Percentiles rank a stretch among this genome's conserved stretches.
Evolutionary conservation across 2,329 filamentous ascomycete species (phyloP).

Genomic region (Diplodia intermedia): DNA sequence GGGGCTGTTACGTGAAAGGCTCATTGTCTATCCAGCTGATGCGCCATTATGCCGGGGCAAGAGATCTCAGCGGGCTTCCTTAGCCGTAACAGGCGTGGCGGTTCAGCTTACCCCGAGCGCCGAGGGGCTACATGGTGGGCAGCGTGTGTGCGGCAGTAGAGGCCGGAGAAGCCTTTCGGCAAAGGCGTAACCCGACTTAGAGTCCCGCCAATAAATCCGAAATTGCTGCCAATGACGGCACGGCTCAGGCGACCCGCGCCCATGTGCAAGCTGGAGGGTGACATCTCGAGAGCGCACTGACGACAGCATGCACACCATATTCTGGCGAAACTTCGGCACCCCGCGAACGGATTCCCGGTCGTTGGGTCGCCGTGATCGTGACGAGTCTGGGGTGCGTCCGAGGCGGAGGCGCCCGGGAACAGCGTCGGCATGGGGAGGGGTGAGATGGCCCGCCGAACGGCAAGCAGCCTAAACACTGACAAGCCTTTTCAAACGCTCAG

Average conservation of each 20-base stretch:
- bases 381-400: conserved; percentile 19
- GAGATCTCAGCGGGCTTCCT: conserved; percentile 4
- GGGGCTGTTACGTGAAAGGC: conserved; percentile 16
- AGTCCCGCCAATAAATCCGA: conserved; percentile 20
- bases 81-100: conserved; percentile 9
- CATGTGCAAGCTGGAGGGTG: conserved; percentile 11
- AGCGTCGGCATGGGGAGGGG: background rate
- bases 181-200: conserved; percentile 1
- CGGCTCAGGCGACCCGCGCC: conserved; percentile 15
- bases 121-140: conserved; percentile 3
- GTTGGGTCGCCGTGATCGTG: conserved; percentile 21
- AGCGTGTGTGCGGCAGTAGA: background rate
- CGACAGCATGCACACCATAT: background rate
- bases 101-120: background rate
- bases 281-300: conserved; percentile 28
- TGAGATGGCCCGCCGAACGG: background rate
- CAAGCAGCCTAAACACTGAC: background rate
- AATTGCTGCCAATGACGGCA: conserved; percentile 6
- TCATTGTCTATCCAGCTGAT: conserved; percentile 9
- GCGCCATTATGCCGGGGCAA: conserved; percentile 2
- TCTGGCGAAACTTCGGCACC: conserved; percentile 24
- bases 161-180: conserved; percentile 12
- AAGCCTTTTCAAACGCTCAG: background rate
- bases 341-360: conserved; percentile 13
- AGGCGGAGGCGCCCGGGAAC: background rate